Base-by-base conservation (phyloP, 1,139 yeast species). In the Diutina siamensis region DNA sequence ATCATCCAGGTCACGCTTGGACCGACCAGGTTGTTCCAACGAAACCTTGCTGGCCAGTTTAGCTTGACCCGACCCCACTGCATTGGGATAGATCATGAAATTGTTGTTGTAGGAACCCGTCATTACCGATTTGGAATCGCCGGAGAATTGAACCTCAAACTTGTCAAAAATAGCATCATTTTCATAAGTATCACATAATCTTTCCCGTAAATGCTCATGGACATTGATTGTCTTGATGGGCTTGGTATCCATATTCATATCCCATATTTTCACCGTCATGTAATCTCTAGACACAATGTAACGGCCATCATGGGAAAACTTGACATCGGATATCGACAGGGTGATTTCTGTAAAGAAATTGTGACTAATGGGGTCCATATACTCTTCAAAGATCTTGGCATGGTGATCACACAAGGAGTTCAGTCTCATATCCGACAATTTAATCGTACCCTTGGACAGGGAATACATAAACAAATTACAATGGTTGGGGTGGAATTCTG, bases 161-260 rank as follows among this genome's bases (percentile, higher is more conserved):
- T 92, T 94, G 71, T 94, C 98, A 67, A 94, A 94, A 50, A 94
- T 94, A 45, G 97, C 95, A 67, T 94, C 98, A 62, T 89, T 89
- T 63, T 94, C 99, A 67, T 94, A 94, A 40, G 97, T 88, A 63
- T 94, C 97, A 66, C 97, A 92, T 58, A 94, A 72, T 60, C 94
- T 75, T 58, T 88, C 96, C 56, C 96, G 79, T 57, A 94, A 76
- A 62, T 87, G 94, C 62, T 94, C 98, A 63, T 94, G 98, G 53
- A 94, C 92, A 62, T 86, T 87, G 53, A 94, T 88, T 13, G 97
- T 89, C 64, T 87, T 87, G 48, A 94, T 69, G 25, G 99, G 99
- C 62, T 84, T 87, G 54, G 80, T 82, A 63, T 92, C 97, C 98
- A 92, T 94, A 52, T 88, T 88, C 53, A 94, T 77, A 69, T 94